A percentile compares a stretch with the other conserved stretches of the same genome.
phyloP scores from a whole-genome alignment of 2,329 filamentous ascomycete genomes.

The Pseudocercospora macadamiae region DNA sequence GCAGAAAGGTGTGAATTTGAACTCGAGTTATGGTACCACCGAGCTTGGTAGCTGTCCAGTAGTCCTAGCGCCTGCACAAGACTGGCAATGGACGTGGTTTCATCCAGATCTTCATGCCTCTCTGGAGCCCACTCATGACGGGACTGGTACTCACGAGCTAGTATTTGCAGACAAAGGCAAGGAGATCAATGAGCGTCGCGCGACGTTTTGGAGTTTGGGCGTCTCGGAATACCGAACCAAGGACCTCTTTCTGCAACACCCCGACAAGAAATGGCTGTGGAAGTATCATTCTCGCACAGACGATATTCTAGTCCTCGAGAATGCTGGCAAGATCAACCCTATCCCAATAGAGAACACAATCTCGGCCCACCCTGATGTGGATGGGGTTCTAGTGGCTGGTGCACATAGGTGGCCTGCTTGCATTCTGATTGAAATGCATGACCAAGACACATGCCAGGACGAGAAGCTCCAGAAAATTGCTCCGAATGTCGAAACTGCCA shows the following conservation, averaged over 20 bases:
- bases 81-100: not conserved
- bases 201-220: not conserved
- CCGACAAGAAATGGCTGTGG: constrained; percentile 1
- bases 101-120: not conserved
- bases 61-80: not conserved
- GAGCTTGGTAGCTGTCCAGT: not conserved
- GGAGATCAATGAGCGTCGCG: not conserved
- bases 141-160: no score
- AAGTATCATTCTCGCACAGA: constrained; percentile 1
- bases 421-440: not conserved
- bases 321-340: constrained; percentile 3
- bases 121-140: not conserved
- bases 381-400: not conserved
- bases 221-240: not conserved
- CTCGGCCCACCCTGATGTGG: not conserved
- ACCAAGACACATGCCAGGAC: no score
- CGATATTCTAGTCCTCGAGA: constrained; percentile 7
- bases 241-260: constrained; percentile 7
- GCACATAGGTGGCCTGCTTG: no score
- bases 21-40: not conserved
- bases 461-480: no score
- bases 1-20: not conserved
- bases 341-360: not conserved
- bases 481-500: not conserved
- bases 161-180: no score